A percentile compares a stretch with the other conserved stretches of the same genome.
phyloP scores from a whole-genome alignment of 2,329 filamentous ascomycete genomes.

The Cordyceps tenuipes region DNA sequence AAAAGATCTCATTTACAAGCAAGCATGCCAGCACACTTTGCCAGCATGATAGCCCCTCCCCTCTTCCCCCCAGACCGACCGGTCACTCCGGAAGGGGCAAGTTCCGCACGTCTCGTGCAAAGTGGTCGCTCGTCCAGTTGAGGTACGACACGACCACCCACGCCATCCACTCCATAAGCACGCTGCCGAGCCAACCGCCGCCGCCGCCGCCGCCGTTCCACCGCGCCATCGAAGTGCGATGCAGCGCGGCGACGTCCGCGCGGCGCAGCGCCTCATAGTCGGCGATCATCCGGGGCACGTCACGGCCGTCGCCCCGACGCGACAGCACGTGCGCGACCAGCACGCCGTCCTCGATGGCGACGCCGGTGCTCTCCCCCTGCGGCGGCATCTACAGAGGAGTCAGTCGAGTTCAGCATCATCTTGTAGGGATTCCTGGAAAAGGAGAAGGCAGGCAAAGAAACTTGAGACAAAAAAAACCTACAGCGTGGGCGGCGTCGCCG shows the following conservation, averaged over 20 bases:
- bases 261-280: slow-evolving; percentile 38
- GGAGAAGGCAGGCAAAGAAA: background rate
- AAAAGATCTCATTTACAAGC: background rate
- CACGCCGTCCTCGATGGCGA: slow-evolving; percentile 44
- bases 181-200: slow-evolving; percentile 14
- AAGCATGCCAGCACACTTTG: background rate
- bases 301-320: slow-evolving; percentile 13
- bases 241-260: slow-evolving; percentile 34
- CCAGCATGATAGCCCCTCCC: background rate
- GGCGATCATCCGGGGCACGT: slow-evolving; percentile 35
- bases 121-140: slow-evolving; percentile 15
- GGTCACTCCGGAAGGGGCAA: slow-evolving; percentile 13
- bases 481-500: slow-evolving; percentile 49
- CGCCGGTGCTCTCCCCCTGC: slow-evolving; percentile 40
- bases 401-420: too few relatives aligned
- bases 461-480: background rate
- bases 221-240: slow-evolving; percentile 29
- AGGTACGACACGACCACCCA: slow-evolving; percentile 17
- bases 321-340: slow-evolving; percentile 31
- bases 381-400: slow-evolving; percentile 34
- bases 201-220: slow-evolving; percentile 16
- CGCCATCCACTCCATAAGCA: slow-evolving; percentile 19
- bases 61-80: too few relatives aligned
- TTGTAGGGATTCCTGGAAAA: background rate
- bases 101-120: slow-evolving; percentile 17